phyloP scores from a whole-genome alignment of 2,329 filamentous ascomycete genomes.

The Samsoniella hepiali region DNA sequence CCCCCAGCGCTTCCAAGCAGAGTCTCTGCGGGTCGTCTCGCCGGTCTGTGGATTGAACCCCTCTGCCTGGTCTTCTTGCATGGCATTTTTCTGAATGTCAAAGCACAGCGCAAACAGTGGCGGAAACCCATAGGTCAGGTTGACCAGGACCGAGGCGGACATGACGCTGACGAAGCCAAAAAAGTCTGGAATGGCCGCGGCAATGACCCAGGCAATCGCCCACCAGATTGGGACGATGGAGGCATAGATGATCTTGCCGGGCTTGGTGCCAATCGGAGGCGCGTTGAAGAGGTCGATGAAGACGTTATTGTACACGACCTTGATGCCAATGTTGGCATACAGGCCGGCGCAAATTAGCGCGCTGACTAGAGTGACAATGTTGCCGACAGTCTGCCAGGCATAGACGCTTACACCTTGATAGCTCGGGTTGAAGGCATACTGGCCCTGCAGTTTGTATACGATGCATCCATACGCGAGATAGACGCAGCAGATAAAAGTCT shows the following conservation, averaged over 20 bases:
- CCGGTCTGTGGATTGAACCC: constrained; percentile 21
- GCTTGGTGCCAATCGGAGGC: constrained; percentile 44
- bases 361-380: constrained; percentile 41
- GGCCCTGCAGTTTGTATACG: constrained; percentile 41
- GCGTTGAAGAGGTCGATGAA: constrained; percentile 47
- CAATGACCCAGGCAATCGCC: constrained; percentile 53
- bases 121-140: constrained; percentile 59
- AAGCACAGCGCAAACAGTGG: constrained; percentile 30
- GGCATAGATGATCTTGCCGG: constrained; percentile 50
- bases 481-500: constrained; percentile 40
- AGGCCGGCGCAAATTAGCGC: constrained; percentile 46
- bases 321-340: constrained; percentile 54
- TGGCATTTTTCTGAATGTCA: constrained; percentile 22
- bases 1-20: background rate
- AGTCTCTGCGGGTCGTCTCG: background rate
- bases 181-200: constrained; percentile 52
- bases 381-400: constrained; percentile 42
- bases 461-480: constrained; percentile 43
- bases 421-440: constrained; percentile 45
- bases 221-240: constrained; percentile 54
- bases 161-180: constrained; percentile 46
- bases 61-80: constrained; percentile 20
- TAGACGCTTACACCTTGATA: constrained; percentile 43
- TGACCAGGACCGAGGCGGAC: constrained; percentile 52
- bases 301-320: constrained; percentile 52